Conservation (phyloP, 2,329 filamentous ascomycete species). For the Colletotrichum echinochloae region DNA sequence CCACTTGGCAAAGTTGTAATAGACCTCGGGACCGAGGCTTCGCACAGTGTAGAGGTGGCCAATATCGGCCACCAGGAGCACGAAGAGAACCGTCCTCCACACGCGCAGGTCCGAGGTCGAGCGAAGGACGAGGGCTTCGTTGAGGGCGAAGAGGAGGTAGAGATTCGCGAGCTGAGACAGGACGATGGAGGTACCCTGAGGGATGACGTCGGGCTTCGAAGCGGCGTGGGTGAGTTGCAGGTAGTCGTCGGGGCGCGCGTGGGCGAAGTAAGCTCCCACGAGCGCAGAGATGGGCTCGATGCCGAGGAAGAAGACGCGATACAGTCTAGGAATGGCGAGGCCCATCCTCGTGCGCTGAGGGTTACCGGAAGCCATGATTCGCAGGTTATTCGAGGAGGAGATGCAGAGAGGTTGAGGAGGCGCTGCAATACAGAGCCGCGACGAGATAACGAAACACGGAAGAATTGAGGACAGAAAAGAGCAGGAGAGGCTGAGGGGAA, state of each 20-base stretch:
- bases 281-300: slow-evolving; percentile 72
- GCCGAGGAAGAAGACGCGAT: slow-evolving; percentile 80
- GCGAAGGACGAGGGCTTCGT: slow-evolving; percentile 81
- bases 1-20: slow-evolving; percentile 72
- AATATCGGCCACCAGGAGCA: slow-evolving; percentile 79
- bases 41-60: slow-evolving; percentile 78
- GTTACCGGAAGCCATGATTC: slow-evolving; percentile 42
- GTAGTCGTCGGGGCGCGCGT: slow-evolving; percentile 66
- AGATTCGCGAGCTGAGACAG: slow-evolving; percentile 82
- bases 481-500: slow-evolving; percentile 8
- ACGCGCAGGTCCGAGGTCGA: slow-evolving; percentile 75
- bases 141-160: slow-evolving; percentile 81
- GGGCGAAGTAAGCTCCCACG: slow-evolving; percentile 63
- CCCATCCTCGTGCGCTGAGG: slow-evolving; percentile 44
- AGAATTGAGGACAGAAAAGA: neutral
- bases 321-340: slow-evolving; percentile 68
- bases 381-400: neutral
- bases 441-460: neutral
- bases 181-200: slow-evolving; percentile 72
- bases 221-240: slow-evolving; percentile 71
- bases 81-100: slow-evolving; percentile 76
- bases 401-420: neutral
- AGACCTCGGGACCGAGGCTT: slow-evolving; percentile 69
- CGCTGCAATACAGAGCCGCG: neutral
- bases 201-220: slow-evolving; percentile 62